Evolutionary conservation across 2,329 filamentous ascomycete species (phyloP).

Genomic region (Aurifilum marmelostoma): DNA sequence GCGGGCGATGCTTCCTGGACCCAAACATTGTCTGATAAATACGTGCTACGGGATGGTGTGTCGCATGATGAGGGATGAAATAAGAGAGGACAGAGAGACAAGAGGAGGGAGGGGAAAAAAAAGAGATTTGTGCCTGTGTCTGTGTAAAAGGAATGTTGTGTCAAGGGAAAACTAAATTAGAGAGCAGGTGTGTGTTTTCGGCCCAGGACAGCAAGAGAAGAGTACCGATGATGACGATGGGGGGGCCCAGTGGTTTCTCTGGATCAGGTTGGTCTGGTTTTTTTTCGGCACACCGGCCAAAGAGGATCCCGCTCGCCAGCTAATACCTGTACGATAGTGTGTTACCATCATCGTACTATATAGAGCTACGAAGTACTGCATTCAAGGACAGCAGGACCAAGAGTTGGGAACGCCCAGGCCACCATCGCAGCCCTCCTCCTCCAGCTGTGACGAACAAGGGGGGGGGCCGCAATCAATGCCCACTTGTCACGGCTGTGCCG

Average conservation of each 20-base stretch:
- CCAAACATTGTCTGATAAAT: conserved; percentile 52
- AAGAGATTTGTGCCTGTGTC: not conserved
- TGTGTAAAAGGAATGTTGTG: conserved; percentile 1
- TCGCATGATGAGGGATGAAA: conserved; percentile 1
- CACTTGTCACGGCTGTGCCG: not conserved
- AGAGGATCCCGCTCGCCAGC: not conserved
- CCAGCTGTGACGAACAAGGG: not conserved
- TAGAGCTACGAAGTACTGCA: not conserved
- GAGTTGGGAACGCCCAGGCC: not conserved
- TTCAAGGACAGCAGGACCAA: not conserved
- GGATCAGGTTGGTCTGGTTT: not conserved
- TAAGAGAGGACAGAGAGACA: not conserved
- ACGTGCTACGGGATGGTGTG: not conserved
- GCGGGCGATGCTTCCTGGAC: conserved; percentile 53
- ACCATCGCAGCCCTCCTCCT: too few species aligned
- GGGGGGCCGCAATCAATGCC: not conserved
- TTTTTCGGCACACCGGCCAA: not conserved
- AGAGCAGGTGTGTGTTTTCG: not conserved
- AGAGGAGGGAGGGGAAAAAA: not conserved
- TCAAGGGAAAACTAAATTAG: not conserved
- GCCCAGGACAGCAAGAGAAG: not conserved
- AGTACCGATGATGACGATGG: conserved; percentile 12
- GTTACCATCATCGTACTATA: not conserved
- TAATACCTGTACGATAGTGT: not conserved
- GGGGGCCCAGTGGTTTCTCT: not conserved